Percentiles rank a stretch among this genome's conserved stretches.
These are phyloP conservation scores for Puccinia novopanici DNA, from an alignment of 1,284 basidiomycete genomes.

Conservation along the genomic window DNA sequence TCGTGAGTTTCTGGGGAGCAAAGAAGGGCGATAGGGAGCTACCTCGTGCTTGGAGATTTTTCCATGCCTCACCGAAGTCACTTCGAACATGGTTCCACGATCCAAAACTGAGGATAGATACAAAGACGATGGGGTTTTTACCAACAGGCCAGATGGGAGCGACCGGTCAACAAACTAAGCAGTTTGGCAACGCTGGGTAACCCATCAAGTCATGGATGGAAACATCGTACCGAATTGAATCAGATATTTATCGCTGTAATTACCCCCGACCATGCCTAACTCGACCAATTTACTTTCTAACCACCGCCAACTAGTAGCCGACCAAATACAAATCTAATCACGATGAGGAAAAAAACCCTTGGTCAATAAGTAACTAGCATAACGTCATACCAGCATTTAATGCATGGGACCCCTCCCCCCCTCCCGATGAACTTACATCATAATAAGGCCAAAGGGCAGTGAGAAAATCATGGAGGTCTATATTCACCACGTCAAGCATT, in stretches of 20 bases:
- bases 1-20: slow-evolving; percentile 52
- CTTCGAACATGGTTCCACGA: slow-evolving; percentile 83
- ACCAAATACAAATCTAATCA: slow-evolving; percentile 58
- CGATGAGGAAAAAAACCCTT: not conserved
- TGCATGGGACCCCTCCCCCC: too few species aligned
- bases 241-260: slow-evolving; percentile 67
- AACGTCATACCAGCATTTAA: slow-evolving; percentile 60
- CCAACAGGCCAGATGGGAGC: slow-evolving; percentile 62
- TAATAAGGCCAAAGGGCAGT: slow-evolving; percentile 57
- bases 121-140: slow-evolving; percentile 21
- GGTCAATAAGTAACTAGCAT: not conserved
- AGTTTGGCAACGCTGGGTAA: slow-evolving; percentile 2
- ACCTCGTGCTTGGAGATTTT: slow-evolving; percentile 73
- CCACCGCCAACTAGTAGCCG: slow-evolving; percentile 86
- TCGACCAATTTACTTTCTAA: slow-evolving; percentile 86
- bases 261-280: slow-evolving; percentile 76
- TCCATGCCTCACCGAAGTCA: slow-evolving; percentile 73
- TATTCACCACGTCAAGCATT: not conserved
- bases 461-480: slow-evolving; percentile 76
- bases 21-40: not conserved
- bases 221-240: slow-evolving; percentile 60
- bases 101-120: slow-evolving; percentile 64
- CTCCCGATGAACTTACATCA: slow-evolving; percentile 65
- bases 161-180: not conserved
- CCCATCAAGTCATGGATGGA: slow-evolving; percentile 26